These are phyloP conservation scores for Cardamine chenopodiifolia DNA, from an alignment of 345 rosid species.

Conservation along the genomic window DNA sequence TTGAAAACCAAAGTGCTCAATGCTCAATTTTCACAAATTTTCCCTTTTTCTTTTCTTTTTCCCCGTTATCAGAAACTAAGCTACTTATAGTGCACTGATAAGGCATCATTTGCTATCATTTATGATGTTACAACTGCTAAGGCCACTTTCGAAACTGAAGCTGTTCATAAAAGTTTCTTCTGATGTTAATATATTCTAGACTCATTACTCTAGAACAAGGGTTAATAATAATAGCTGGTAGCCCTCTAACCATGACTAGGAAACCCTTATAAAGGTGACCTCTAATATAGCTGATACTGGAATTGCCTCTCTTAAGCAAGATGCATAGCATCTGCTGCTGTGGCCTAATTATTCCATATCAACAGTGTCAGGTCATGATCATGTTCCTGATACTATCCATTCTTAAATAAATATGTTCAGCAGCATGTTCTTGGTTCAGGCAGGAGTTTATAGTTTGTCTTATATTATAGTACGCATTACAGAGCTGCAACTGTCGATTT, in stretches of 20 bases:
- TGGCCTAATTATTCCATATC: conserved; percentile 11
- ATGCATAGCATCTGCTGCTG: conserved; percentile 2
- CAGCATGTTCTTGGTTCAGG: conserved; percentile 16
- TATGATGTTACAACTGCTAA: conserved; percentile 9
- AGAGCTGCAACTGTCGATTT: conserved; percentile 10
- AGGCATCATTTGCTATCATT: conserved; percentile 1
- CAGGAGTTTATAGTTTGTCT: conserved; percentile 2
- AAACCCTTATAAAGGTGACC: neutral
- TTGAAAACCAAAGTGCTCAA: conserved; percentile 14
- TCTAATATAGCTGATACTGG: conserved; percentile 6
- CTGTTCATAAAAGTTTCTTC: neutral
- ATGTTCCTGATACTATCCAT: conserved; percentile 15
- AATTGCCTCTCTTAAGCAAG: conserved; percentile 11
- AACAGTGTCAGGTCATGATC: conserved; percentile 11
- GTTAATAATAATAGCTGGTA: neutral
- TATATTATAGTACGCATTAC: conserved; percentile 1
- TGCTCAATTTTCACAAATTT: conserved; percentile 13
- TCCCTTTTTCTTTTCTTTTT: neutral
- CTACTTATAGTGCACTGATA: conserved; percentile 16
- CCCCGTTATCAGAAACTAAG: neutral
- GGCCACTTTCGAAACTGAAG: conserved; percentile 25
- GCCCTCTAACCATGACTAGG: conserved; percentile 13
- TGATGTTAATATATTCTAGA: neutral
- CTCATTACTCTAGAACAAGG: conserved; percentile 5
- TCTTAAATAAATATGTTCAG: neutral